Conservation (phyloP, 169 alveolate genomes). For the Besnoitia besnoiti region DNA sequence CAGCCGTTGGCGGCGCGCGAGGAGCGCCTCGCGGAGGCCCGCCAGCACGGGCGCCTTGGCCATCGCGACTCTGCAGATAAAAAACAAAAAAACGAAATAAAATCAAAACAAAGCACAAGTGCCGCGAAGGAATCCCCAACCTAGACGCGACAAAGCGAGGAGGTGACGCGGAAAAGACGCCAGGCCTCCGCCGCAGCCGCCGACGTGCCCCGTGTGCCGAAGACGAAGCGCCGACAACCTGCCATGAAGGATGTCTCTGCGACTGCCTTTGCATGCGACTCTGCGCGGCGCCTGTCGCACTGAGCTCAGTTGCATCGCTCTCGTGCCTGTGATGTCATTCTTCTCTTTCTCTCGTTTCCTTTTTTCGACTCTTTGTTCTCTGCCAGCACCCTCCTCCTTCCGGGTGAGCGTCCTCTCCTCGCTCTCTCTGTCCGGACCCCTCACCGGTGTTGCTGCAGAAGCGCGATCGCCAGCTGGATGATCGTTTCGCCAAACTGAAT, state of each 20-base stretch:
- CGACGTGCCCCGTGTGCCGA: too few species aligned
- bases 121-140: too few species aligned
- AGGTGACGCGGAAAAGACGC: background rate
- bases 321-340: too few species aligned
- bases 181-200: background rate
- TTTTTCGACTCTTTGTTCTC: background rate
- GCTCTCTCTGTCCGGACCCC: background rate
- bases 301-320: background rate
- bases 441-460: constrained; percentile 15
- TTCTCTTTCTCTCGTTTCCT: background rate
- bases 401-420: too few species aligned
- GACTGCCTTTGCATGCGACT: too few species aligned
- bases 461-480: constrained; percentile 21
- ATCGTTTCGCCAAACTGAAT: background rate
- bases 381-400: background rate
- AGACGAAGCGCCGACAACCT: too few species aligned
- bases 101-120: too few species aligned
- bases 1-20: background rate
- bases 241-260: too few species aligned
- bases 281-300: too few species aligned
- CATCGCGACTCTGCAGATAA: background rate
- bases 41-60: constrained; percentile 23
- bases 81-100: background rate
- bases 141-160: too few species aligned
- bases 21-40: constrained; percentile 1